These are phyloP conservation scores for Phialocephala sp. DNA, from an alignment of 2,329 filamentous ascomycete genomes.

Conservation along the genomic window DNA sequence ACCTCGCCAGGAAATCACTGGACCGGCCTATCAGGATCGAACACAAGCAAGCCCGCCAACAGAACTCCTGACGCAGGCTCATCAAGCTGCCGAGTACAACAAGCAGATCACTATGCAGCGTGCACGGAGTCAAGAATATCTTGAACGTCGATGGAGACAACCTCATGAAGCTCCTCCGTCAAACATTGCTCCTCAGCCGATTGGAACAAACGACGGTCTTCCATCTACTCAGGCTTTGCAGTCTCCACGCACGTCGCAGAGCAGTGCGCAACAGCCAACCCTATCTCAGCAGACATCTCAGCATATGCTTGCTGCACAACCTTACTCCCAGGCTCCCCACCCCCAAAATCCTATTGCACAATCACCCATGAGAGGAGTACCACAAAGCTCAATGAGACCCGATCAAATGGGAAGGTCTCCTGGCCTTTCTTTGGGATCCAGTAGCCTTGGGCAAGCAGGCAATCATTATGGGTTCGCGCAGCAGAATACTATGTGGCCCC, in stretches of 20 bases:
- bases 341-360: constrained; percentile 75
- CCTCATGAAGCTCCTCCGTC: constrained; percentile 77
- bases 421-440: constrained; percentile 60
- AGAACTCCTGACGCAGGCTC: constrained; percentile 85
- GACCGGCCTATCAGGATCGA: constrained; percentile 86
- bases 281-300: constrained; percentile 50
- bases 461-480: constrained; percentile 65
- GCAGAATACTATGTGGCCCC: constrained; percentile 67
- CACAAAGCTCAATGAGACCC: constrained; percentile 59
- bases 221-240: constrained; percentile 60
- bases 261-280: constrained; percentile 59
- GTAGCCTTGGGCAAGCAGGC: constrained; percentile 54
- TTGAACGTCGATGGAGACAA: constrained; percentile 81
- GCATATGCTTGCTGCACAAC: constrained; percentile 54
- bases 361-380: constrained; percentile 74
- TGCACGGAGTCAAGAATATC: constrained; percentile 76
- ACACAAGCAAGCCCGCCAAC: constrained; percentile 75
- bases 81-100: constrained; percentile 90
- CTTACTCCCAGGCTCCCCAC: constrained; percentile 75
- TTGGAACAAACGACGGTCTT: constrained; percentile 49
- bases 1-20: constrained; percentile 87
- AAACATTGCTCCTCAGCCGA: constrained; percentile 43
- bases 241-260: constrained; percentile 62
- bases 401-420: constrained; percentile 72
- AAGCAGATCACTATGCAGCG: constrained; percentile 82